phyloP scores from a whole-genome alignment of 1,139 yeast genomes.

The Protomyces inundatus region DNA sequence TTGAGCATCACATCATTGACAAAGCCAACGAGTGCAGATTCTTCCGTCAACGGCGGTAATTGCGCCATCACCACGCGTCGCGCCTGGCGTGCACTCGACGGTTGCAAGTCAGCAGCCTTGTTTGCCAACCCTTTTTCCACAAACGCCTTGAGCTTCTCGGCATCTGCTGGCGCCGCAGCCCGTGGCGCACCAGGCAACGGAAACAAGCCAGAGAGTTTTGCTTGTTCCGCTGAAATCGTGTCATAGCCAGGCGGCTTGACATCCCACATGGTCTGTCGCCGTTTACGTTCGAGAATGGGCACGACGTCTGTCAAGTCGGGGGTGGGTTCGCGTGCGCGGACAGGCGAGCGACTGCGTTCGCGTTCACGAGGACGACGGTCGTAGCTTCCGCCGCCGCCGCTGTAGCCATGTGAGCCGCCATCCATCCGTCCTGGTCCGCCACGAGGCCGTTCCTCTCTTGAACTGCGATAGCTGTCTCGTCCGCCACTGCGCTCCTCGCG shows the following conservation, averaged over 20 bases:
- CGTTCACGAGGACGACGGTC: constrained; percentile 24
- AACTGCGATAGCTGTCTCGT: constrained; percentile 25
- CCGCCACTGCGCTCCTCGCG: constrained; percentile 30
- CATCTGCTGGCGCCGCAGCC: constrained; percentile 45
- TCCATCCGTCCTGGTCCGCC: constrained; percentile 28
- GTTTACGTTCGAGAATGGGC: constrained; percentile 45
- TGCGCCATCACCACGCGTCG: constrained; percentile 50
- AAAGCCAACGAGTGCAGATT: constrained; percentile 30
- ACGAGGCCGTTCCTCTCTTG: constrained; percentile 28
- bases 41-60: constrained; percentile 43
- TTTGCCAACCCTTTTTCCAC: constrained; percentile 38
- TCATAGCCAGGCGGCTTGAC: constrained; percentile 70
- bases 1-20: constrained; percentile 34
- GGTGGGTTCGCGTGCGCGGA: constrained; percentile 18
- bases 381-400: not conserved
- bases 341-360: constrained; percentile 28
- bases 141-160: constrained; percentile 51
- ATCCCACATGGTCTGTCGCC: constrained; percentile 66
- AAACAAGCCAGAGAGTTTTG: constrained; percentile 75
- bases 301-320: constrained; percentile 39
- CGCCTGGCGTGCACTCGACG: constrained; percentile 40
- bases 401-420: constrained; percentile 5
- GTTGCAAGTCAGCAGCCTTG: constrained; percentile 31
- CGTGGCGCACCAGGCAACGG: constrained; percentile 68
- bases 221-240: constrained; percentile 67